Conservation (phyloP, 2,329 filamentous ascomycete species). For the Apiospora rasikravindrae region DNA sequence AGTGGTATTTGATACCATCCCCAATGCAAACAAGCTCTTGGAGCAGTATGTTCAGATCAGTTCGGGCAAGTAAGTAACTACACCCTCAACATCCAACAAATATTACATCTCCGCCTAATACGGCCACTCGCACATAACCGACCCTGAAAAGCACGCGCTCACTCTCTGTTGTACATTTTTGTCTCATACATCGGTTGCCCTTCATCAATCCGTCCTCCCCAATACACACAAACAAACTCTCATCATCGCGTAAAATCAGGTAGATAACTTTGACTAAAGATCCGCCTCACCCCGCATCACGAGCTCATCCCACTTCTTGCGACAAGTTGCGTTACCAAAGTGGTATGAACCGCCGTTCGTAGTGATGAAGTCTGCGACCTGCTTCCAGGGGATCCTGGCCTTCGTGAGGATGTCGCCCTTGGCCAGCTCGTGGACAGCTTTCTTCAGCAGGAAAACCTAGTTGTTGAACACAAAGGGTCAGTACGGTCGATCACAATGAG, state of each 20-base stretch:
- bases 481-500: not conserved
- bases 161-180: constrained; percentile 9
- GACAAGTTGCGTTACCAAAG: constrained; percentile 64
- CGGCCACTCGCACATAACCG: not conserved
- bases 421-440: constrained; percentile 47
- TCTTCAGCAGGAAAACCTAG: constrained; percentile 51
- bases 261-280: not conserved
- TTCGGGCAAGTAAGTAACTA: not conserved
- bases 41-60: not conserved
- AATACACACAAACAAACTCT: not conserved
- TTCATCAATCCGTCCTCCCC: not conserved
- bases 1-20: not conserved
- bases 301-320: constrained; percentile 61
- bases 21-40: not conserved
- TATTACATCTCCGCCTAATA: not conserved
- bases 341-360: constrained; percentile 59
- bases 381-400: constrained; percentile 60
- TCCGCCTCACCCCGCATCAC: constrained; percentile 31
- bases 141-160: not conserved
- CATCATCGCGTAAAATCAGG: not conserved
- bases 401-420: constrained; percentile 36
- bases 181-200: not conserved
- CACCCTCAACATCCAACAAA: not conserved
- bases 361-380: constrained; percentile 59
- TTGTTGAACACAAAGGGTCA: not conserved